Evolutionary conservation across 306 rosid species (phyloP).

Genomic region (Castanea crenata): DNA sequence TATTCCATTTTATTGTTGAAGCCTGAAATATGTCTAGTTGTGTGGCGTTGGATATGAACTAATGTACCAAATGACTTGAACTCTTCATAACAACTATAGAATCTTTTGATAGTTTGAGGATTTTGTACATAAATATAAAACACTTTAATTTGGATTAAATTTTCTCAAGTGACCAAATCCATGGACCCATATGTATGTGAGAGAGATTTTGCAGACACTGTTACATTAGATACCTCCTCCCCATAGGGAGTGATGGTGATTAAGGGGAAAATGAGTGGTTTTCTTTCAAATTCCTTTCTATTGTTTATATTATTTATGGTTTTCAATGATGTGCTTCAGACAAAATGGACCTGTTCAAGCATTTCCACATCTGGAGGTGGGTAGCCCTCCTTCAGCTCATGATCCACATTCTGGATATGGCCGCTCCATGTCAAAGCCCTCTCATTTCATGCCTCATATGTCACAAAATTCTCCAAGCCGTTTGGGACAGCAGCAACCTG

Average conservation of each 20-base stretch:
- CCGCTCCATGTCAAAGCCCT: conserved; percentile 60
- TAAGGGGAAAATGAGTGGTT: conserved; percentile 8
- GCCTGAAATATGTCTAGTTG: conserved; percentile 12
- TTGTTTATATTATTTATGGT: conserved; percentile 15
- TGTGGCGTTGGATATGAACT: conserved; percentile 11
- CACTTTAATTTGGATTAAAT: not conserved
- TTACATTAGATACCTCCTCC: no score
- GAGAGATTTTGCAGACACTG: no score
- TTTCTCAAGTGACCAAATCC: conserved; percentile 9
- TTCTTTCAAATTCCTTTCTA: not conserved
- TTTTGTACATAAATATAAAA: not conserved
- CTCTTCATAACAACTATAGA: not conserved
- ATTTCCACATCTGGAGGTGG: conserved; percentile 65
- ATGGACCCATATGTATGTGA: not conserved
- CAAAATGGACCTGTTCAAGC: conserved; percentile 66
- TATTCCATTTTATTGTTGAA: conserved; percentile 16
- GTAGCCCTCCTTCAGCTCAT: conserved; percentile 58
- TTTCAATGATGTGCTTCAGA: conserved; percentile 44
- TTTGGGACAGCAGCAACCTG: conserved; percentile 82
- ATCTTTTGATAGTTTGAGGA: not conserved
- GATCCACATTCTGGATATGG: conserved; percentile 56
- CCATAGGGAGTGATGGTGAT: no score
- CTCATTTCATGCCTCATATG: conserved; percentile 68
- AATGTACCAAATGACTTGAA: conserved; percentile 9
- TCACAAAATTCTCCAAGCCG: conserved; percentile 89